A percentile compares a stretch with the other conserved stretches of the same genome.
phyloP scores from a whole-genome alignment of 768 basidiomycete genomes.

The Lactarius sanguifluus region DNA sequence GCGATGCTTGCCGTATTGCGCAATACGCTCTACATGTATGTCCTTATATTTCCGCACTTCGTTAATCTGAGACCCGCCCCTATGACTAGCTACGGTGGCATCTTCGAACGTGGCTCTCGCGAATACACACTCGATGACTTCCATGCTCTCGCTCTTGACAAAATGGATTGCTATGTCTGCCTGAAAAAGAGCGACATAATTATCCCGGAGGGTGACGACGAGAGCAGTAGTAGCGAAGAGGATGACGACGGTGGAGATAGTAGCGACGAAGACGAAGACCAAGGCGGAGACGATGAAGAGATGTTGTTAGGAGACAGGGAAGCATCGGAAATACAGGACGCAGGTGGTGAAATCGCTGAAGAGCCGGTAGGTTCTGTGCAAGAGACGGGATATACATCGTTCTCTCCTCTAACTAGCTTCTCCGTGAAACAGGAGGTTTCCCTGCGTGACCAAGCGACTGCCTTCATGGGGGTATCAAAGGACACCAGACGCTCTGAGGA shows the following conservation, averaged over 20 bases:
- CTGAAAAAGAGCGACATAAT: constrained; percentile 64
- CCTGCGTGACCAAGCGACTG: constrained; percentile 45
- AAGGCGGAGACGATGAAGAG: constrained; percentile 39
- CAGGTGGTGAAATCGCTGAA: constrained; percentile 32
- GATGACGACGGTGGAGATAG: constrained; percentile 59
- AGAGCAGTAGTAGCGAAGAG: constrained; percentile 61
- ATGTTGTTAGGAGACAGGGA: constrained; percentile 37
- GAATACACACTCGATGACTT: constrained; percentile 94
- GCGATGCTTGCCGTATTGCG: constrained; percentile 83
- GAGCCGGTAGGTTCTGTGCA: constrained; percentile 29
- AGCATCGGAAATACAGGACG: constrained; percentile 29
- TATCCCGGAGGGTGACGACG: constrained; percentile 61
- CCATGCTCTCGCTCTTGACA: constrained; percentile 75
- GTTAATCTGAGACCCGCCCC: constrained; percentile 1
- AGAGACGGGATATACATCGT: not conserved
- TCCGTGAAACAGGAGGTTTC: constrained; percentile 35
- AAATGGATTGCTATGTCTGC: constrained; percentile 75
- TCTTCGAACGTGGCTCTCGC: constrained; percentile 75
- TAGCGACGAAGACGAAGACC: constrained; percentile 42
- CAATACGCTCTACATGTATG: constrained; percentile 85
- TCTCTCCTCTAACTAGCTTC: not conserved
- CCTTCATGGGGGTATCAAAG: constrained; percentile 65
- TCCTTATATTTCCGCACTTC: constrained; percentile 15
- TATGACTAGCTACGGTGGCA: constrained; percentile 76
- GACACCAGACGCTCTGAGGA: constrained; percentile 61